Base-by-base conservation (phyloP, 2,329 filamentous ascomycete genomes). In the Microthyrium microscopicum region DNA sequence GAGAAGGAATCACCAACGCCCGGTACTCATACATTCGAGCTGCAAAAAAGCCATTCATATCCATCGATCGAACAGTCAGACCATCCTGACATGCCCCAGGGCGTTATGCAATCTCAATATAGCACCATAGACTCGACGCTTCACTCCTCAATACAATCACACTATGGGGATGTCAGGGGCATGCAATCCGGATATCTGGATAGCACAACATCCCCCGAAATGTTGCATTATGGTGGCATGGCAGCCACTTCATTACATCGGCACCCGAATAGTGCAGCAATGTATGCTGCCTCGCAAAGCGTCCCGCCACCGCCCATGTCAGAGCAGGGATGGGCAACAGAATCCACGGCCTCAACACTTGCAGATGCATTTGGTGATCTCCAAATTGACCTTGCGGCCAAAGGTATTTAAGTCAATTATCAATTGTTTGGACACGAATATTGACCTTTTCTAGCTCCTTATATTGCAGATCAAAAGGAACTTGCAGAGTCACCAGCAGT, bases 301-400 rank as follows among this genome's bases (percentile, higher is more conserved):
- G n/a, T n/a, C n/a, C n/a, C n/a, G n/a, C n/a, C n/a, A n/a, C n/a
- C n/a, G n/a, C n/a, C 22, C 9, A 13, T 12, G 9, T 25, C 13
- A 25, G 22, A 25, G 6, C 47, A 39, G 46, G 47, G 26, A 45
- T 54, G 45, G 51, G 47, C 12, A 9, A 44, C 52, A 4, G 52
- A 70, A 24, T 78, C 78, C 39, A 30, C 26, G 11, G 35, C 78
- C 35, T 69, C 77, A 25, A 76, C 80, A 46, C 64, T 93, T 3
- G 73, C 76, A 9, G 80, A 91, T 46, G 71, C 89, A 8, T 63
- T 95, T 25, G 87, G 87, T 5, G 78, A 82, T 26, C 63, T 95
- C 11, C 85, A 81, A 47, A 83, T 95, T 45, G 78, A 91, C 40
- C 80, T 87, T 48, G 76, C 73, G 26, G 87, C 84, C 40, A 78